Percentiles rank a stretch among this genome's conserved stretches.
These are phyloP conservation scores for Thuidium tamariscinum DNA, from an alignment of 225 moss, liverwort and hornwort genomes.

Conservation along the genomic window DNA sequence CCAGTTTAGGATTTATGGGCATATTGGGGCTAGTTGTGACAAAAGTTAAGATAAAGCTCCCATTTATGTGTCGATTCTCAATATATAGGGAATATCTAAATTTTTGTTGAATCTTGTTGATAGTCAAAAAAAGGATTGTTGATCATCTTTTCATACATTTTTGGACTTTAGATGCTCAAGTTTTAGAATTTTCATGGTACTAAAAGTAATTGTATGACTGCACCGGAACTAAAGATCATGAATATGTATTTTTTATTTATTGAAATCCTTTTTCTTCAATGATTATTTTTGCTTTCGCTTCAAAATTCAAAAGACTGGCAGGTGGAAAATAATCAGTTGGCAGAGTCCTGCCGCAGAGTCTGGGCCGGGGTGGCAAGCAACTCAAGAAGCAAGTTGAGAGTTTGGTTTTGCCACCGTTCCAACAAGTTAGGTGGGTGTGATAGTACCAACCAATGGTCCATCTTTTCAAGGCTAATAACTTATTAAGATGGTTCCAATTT, in stretches of 20 bases:
- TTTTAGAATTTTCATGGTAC: not conserved
- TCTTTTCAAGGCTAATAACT: not conserved
- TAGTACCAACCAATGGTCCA: not conserved
- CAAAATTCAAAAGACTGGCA: not conserved
- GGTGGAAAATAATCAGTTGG: not conserved
- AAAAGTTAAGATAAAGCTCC: too few relatives aligned
- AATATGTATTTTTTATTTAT: too few relatives aligned
- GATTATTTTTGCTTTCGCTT: not conserved
- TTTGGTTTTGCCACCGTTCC: not conserved
- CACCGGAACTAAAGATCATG: not conserved
- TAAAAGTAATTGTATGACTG: not conserved
- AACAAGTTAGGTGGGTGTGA: not conserved
- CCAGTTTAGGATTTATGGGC: too few relatives aligned
- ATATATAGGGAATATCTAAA: too few relatives aligned
- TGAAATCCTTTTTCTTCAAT: not conserved
- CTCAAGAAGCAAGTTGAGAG: not conserved
- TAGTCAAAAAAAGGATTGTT: not conserved
- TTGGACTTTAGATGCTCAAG: rapidly evolving
- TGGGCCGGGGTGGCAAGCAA: not conserved
- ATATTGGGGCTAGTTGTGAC: too few relatives aligned
- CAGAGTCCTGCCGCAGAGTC: not conserved
- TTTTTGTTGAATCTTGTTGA: not conserved
- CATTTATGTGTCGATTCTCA: too few relatives aligned
- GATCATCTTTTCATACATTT: not conserved
- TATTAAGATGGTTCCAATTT: not conserved